Base-by-base conservation (phyloP, 2,329 filamentous ascomycete species). In the Pseudogymnoascus sp. region DNA sequence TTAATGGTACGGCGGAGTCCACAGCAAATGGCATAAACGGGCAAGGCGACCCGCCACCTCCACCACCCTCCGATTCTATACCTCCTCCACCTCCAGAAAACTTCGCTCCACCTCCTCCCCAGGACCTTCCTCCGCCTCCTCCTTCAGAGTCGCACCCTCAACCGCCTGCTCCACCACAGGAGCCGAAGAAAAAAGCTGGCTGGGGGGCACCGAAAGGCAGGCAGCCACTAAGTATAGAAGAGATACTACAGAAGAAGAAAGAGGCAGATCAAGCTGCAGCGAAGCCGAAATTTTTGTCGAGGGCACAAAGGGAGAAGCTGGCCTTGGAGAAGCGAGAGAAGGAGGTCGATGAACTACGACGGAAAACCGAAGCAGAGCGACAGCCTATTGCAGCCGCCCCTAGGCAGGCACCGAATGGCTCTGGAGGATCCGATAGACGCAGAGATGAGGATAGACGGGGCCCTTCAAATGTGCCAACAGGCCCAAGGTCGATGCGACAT, bases 241-340 rank as follows among this genome's bases (percentile, higher is more conserved):
- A 96, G 70, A 83, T 96, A 4, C 77, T 96, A 22, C 85, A 86
- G 68, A 89, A 93, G 77, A 96, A 96, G 81, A 90, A 89, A 72
- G 91, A 90, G 66, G 89, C 90, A 28, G 91, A 95, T 76, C 89
- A 89, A 37, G 91, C 89, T 14, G 89, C 91, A 8, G 84, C 90
- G 62, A 96, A 95, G 81, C 92, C 92, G 4, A 93, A 91, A 74
- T 96, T 96, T 73, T 79, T 96, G 22, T 89, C 90, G 4, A 95
- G 90, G 78, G 88, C 89, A 33, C 84, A 96, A 74, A 84, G 93
- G 62, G 91, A 96, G 73, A 84, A 86, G 65, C 76, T 96, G 26
- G 91, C 91, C 31, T 80, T 91, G 14, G 90, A 96, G 72, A 91
- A 91, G 75, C 82, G 88, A 59, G 81, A 82, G 38, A 89, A 91